phyloP scores from a whole-genome alignment of 345 rosid species.

The Salix caprea region DNA sequence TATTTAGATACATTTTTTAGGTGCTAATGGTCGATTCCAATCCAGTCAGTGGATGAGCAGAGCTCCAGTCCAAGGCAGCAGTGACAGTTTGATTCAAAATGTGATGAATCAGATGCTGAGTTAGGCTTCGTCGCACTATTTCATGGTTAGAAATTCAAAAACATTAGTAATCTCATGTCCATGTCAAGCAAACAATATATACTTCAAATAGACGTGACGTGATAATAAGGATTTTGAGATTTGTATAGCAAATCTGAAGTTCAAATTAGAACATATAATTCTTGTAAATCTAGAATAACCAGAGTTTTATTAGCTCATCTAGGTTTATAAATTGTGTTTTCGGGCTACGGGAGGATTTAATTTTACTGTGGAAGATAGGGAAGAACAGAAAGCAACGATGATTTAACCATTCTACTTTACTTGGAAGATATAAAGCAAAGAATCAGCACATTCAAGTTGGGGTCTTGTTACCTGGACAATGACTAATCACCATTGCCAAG shows the following conservation, averaged over 20 bases:
- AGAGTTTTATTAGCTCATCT: too few species aligned
- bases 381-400: slow-evolving; percentile 22
- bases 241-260: too few species aligned
- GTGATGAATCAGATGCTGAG: not conserved
- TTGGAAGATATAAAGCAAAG: slow-evolving; percentile 22
- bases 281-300: too few species aligned
- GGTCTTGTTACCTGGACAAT: slow-evolving; percentile 21
- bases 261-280: too few species aligned
- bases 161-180: not conserved
- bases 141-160: not conserved
- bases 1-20: not conserved
- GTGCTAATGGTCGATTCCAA: not conserved
- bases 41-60: not conserved
- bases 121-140: not conserved
- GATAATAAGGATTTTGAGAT: too few species aligned
- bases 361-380: not conserved
- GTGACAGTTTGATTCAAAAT: not conserved
- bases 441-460: slow-evolving; percentile 30
- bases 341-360: not conserved
- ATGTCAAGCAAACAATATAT: not conserved
- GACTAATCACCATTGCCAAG: slow-evolving; percentile 21
- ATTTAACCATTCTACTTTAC: slow-evolving; percentile 12
- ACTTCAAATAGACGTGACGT: not conserved
- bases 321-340: fast-evolving
- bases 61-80: not conserved